phyloP scores from a whole-genome alignment of 768 basidiomycete species.

The Rhizopogon rudus region DNA sequence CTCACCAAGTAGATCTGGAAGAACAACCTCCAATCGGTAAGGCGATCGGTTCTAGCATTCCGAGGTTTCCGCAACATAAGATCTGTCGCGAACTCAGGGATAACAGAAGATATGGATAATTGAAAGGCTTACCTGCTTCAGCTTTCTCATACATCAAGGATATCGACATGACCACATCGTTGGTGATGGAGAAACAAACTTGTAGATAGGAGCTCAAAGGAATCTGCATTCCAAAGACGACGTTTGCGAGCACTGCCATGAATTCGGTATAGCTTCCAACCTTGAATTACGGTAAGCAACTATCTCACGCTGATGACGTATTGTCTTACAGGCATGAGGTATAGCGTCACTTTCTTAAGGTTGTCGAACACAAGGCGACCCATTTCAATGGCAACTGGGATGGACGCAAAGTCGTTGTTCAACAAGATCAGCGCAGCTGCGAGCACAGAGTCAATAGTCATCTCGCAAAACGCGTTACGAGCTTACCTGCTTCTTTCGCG shows the following conservation, averaged over 20 bases:
- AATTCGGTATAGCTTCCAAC: conserved; percentile 59
- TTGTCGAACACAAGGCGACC: conserved; percentile 59
- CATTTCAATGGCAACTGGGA: conserved; percentile 53
- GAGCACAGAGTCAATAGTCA: not conserved
- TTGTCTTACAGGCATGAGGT: conserved; percentile 36
- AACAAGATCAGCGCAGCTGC: conserved; percentile 44
- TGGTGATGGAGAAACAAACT: conserved; percentile 49
- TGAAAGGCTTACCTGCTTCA: conserved; percentile 34
- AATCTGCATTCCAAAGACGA: conserved; percentile 56
- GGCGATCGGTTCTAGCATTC: conserved; percentile 42
- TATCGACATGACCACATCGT: conserved; percentile 48
- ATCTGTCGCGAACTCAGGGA: conserved; percentile 19
- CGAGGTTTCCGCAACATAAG: conserved; percentile 46
- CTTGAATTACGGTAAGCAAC: conserved; percentile 12
- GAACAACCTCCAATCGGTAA: conserved; percentile 46
- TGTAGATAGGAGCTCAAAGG: conserved; percentile 51
- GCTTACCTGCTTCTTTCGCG: conserved; percentile 50
- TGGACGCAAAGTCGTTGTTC: conserved; percentile 56
- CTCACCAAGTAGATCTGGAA: conserved; percentile 43
- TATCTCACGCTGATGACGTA: not conserved
- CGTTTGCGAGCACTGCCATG: conserved; percentile 50
- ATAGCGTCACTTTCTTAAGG: conserved; percentile 46
- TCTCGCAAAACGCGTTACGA: not conserved
- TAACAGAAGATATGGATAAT: not conserved
- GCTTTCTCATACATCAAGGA: conserved; percentile 49